Conservation (phyloP, 140 eudicot genomes). For the Ambrosia hybrid region DNA sequence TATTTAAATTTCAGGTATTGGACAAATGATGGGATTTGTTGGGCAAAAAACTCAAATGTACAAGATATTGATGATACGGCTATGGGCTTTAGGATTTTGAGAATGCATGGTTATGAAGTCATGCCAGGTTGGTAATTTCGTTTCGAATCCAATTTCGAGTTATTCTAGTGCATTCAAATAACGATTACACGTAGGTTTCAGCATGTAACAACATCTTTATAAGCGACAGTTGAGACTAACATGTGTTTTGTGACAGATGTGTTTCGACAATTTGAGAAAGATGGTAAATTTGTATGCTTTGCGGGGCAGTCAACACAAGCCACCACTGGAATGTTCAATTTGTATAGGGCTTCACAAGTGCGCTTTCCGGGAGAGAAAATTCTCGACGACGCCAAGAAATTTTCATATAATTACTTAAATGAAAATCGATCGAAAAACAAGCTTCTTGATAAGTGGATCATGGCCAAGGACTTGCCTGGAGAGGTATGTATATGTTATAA, state of each 20-base stretch:
- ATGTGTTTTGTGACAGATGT: constrained; percentile 46
- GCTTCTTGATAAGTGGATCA: constrained; percentile 88
- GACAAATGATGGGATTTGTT: no score
- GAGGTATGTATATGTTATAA: constrained; percentile 72
- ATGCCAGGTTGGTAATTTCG: no score
- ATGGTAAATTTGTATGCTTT: constrained; percentile 74
- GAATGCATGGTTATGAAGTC: no score
- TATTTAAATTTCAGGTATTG: no score
- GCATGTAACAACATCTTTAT: no score
- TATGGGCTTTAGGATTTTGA: no score
- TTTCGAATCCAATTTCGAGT: no score
- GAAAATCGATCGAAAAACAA: constrained; percentile 57
- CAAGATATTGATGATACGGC: no score
- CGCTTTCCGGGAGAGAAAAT: constrained; percentile 65
- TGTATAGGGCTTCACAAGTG: constrained; percentile 74
- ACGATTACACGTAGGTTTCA: no score
- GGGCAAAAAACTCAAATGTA: no score
- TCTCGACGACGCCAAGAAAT: constrained; percentile 63
- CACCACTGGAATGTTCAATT: constrained; percentile 81
- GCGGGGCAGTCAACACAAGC: constrained; percentile 85
- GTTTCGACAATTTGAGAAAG: constrained; percentile 62
- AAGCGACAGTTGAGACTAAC: not conserved
- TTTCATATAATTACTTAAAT: constrained; percentile 47
- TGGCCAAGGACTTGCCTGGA: constrained; percentile 81
- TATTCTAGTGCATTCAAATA: no score